These are phyloP conservation scores for Zygotorulaspora mrakii DNA, from an alignment of 1,139 yeast genomes.

Conservation along the genomic window DNA sequence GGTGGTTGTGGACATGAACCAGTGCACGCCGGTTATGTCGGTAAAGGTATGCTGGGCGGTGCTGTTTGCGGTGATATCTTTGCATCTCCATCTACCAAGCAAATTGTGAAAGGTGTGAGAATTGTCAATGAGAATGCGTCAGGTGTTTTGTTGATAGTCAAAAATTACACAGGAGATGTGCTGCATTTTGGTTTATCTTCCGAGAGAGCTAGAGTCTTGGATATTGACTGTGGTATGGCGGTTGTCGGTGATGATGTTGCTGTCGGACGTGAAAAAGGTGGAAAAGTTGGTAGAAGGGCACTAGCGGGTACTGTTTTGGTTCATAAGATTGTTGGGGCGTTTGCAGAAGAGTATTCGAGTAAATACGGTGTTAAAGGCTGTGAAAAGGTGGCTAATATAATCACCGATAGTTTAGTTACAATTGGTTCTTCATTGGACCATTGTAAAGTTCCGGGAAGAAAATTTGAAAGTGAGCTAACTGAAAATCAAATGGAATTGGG, in stretches of 20 bases:
- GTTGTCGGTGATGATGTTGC: constrained; percentile 90
- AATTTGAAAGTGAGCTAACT: constrained; percentile 51
- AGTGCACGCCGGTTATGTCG: constrained; percentile 86
- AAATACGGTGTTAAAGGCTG: constrained; percentile 49
- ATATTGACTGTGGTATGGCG: constrained; percentile 65
- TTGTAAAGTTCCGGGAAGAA: constrained; percentile 81
- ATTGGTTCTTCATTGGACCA: constrained; percentile 88
- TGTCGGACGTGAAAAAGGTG: constrained; percentile 81
- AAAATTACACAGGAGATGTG: constrained; percentile 92
- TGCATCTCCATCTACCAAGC: constrained; percentile 90
- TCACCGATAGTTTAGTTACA: constrained; percentile 69
- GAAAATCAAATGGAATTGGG: constrained; percentile 79
- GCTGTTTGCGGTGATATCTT: constrained; percentile 88
- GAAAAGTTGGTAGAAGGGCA: constrained; percentile 89
- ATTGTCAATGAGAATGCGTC: constrained; percentile 44
- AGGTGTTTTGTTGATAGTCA: constrained; percentile 74
- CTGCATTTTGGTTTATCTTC: constrained; percentile 88
- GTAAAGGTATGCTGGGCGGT: constrained; percentile 73
- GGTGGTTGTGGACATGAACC: constrained; percentile 98
- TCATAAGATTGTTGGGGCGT: constrained; percentile 83
- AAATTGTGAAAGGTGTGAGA: constrained; percentile 65
- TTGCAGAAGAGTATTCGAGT: constrained; percentile 46
- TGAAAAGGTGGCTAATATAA: constrained; percentile 54
- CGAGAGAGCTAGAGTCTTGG: constrained; percentile 78
- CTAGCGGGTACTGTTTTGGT: constrained; percentile 85